Base-by-base conservation (phyloP, 306 rosid species). In the Hippophae rhamnoides region DNA sequence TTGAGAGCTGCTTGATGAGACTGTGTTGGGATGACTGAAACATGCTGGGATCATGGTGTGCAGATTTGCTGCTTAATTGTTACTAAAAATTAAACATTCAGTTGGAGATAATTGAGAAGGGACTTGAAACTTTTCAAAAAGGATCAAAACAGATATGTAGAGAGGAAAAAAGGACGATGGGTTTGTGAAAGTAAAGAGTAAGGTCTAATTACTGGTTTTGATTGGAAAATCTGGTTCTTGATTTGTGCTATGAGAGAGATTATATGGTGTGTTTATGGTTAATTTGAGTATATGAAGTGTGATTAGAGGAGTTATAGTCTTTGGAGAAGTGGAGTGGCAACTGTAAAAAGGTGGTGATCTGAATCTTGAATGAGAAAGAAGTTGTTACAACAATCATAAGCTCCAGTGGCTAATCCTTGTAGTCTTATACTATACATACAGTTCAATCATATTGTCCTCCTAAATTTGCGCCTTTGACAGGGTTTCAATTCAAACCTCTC, bases 41-140 rank as follows among this genome's bases (percentile, higher is more conserved):
- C 96, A 87, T 61, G 79, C 70, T 56, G 86, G 93, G 81, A 84
- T 83, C 93, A 87, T 84, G 52, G 67, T 72, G 66, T 66, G 59
- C 55, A 41, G 47, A 31, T 13, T 51, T 57, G 44, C 38, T 50
- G 62, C 47, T 65, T 48, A 48, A 48, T 18, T 72, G 66, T 58
- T 79, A 52, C 76, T 64, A 31, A 68, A 12, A 14, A 49, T 12
- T 71, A 63, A 53, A 58, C 76, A 68, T 47, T 47, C 41, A 31
- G 8, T 56, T 62, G 57, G 10, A 50, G 61, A 41, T 12, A 11
- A 31, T 2, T 31, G 38, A 31, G 38, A 31, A 31, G 38, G 38
- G 57, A 55, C n/a, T 53, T 50, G 7, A 6, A 12, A 50, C 3
- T 43, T 50, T 50, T 43, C 12, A 40, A 65, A 43, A 25, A 10